phyloP scores from a whole-genome alignment of 2,329 filamentous ascomycete genomes.

The Fusarium aywerte region DNA sequence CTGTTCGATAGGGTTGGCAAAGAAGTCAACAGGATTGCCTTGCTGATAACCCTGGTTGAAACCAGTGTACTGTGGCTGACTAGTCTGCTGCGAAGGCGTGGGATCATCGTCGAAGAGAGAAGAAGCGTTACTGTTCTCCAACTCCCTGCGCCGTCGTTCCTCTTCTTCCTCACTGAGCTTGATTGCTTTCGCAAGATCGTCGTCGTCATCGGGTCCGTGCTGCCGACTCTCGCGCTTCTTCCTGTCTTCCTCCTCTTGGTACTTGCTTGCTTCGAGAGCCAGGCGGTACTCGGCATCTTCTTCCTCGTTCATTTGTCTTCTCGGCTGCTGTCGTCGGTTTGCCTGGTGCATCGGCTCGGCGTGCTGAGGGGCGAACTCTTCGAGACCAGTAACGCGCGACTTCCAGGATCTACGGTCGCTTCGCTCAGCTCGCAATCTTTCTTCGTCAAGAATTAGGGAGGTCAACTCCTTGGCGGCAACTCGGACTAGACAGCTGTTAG shows the following conservation, averaged over 20 bases:
- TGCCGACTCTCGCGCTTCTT: conserved; percentile 75
- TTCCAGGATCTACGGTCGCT: conserved; percentile 96
- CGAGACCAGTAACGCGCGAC: conserved; percentile 91
- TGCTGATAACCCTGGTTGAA: conserved; percentile 99
- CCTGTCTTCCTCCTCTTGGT: conserved; percentile 90
- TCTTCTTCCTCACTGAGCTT: conserved; percentile 95
- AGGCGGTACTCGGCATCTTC: conserved; percentile 91
- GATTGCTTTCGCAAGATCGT: conserved; percentile 94
- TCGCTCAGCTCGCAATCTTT: conserved; percentile 88
- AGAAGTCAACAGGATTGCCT: conserved; percentile 95
- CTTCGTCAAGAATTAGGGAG: conserved; percentile 90
- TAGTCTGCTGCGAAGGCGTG: conserved; percentile 60
- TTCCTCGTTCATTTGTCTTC: conserved; percentile 71
- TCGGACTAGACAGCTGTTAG: conserved; percentile 70
- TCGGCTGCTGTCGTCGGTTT: conserved; percentile 57
- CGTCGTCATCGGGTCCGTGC: conserved; percentile 72
- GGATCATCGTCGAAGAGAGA: conserved; percentile 89
- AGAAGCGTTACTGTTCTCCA: conserved; percentile 85
- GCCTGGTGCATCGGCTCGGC: conserved; percentile 47
- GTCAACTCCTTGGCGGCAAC: conserved; percentile 97
- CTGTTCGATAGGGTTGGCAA: conserved; percentile 89
- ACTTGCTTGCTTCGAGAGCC: conserved; percentile 93
- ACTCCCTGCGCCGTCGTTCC: conserved; percentile 83
- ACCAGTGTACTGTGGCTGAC: conserved; percentile 82
- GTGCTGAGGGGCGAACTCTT: conserved; percentile 73